These are phyloP conservation scores for Rhinocladiella similis DNA, from an alignment of 2,329 filamentous ascomycete genomes.

Conservation along the genomic window DNA sequence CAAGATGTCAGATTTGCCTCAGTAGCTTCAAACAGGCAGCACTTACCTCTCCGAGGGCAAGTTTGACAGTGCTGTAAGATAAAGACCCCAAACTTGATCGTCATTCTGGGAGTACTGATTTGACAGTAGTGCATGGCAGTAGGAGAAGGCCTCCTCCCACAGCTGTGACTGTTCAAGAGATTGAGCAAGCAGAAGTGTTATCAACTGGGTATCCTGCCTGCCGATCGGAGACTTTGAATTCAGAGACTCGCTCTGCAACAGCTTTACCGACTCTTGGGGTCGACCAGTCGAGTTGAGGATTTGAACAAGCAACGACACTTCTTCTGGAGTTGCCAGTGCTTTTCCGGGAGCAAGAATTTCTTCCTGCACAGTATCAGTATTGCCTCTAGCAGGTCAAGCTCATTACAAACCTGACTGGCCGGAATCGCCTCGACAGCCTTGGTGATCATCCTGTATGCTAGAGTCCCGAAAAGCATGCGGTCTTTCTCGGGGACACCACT, in stretches of 20 bases:
- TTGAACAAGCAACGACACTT: constrained; percentile 45
- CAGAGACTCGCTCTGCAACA: constrained; percentile 44
- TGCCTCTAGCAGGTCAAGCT: background rate
- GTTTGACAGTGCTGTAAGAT: constrained; percentile 38
- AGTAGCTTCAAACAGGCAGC: background rate
- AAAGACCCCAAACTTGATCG: constrained; percentile 47
- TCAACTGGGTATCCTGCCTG: constrained; percentile 45
- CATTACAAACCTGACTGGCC: constrained; percentile 41
- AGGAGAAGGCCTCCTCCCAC: constrained; percentile 42
- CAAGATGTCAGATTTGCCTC: background rate
- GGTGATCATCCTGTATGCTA: constrained; percentile 51
- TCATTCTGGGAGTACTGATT: constrained; percentile 42
- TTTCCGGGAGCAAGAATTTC: constrained; percentile 42
- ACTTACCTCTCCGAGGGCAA: constrained; percentile 15
- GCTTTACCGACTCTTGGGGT: constrained; percentile 40
- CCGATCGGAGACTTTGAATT: constrained; percentile 44
- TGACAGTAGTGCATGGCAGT: constrained; percentile 38
- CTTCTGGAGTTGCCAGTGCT: constrained; percentile 48
- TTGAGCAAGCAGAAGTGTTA: constrained; percentile 39
- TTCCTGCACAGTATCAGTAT: constrained; percentile 34
- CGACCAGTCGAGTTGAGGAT: constrained; percentile 45
- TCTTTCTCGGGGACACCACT: constrained; percentile 41
- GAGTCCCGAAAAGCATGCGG: constrained; percentile 48
- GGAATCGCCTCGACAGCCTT: constrained; percentile 48
- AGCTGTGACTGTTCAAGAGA: constrained; percentile 38